Conservation (phyloP, 176 grass and related monocot species). For the Musa schizocarpa region DNA sequence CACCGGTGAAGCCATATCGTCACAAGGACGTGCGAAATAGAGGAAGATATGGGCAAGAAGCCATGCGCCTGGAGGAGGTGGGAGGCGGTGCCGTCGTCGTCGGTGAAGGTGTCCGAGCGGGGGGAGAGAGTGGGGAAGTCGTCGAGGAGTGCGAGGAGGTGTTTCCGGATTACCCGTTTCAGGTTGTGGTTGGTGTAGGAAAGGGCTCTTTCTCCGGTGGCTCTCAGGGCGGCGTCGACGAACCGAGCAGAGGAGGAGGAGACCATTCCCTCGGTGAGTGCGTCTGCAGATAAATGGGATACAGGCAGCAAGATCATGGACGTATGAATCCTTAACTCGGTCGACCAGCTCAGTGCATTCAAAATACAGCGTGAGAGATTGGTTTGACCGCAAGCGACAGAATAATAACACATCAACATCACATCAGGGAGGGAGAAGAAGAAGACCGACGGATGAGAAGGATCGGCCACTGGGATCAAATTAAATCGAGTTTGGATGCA, state of each 20-base stretch:
- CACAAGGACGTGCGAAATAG: conserved; percentile 15
- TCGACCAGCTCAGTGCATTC: too few species aligned
- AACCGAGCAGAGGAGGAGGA: background rate
- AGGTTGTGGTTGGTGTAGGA: conserved; percentile 26
- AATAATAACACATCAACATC: too few species aligned
- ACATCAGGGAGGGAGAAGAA: too few species aligned
- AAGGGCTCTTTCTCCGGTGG: conserved; percentile 4
- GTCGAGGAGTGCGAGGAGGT: conserved; percentile 28
- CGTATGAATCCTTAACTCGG: too few species aligned
- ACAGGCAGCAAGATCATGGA: background rate
- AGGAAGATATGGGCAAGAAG: conserved; percentile 10
- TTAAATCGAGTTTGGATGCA: too few species aligned
- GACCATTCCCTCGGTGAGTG: background rate
- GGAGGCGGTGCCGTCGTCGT: conserved; percentile 16
- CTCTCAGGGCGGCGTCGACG: conserved; percentile 24
- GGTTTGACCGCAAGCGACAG: too few species aligned
- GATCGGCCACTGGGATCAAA: too few species aligned
- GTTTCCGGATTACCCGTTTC: conserved; percentile 22
- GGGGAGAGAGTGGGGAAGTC: conserved; percentile 36
- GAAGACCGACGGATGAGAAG: too few species aligned
- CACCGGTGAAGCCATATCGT: conserved; percentile 23
- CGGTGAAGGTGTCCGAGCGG: conserved; percentile 28
- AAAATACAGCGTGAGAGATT: too few species aligned
- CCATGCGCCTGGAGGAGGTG: conserved; percentile 33
- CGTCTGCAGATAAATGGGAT: too few species aligned